Percentiles rank a stretch among this genome's conserved stretches.
Conservation (phyloP, 352 stramenopile species). For the Aphanomyces euteiches region DNA sequence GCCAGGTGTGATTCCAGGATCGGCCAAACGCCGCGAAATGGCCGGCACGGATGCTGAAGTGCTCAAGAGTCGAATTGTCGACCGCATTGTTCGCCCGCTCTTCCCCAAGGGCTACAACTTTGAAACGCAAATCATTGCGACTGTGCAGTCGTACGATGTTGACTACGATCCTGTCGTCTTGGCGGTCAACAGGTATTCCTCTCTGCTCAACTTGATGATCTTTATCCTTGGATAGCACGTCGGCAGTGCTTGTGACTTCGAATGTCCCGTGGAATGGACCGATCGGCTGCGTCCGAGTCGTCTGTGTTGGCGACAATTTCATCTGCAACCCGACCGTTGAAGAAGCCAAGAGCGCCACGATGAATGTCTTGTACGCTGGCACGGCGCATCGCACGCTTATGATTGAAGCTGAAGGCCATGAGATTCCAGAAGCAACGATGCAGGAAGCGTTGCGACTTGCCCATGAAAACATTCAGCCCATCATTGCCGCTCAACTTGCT, state of each 20-base stretch:
- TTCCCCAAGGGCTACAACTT: slow-evolving; percentile 93
- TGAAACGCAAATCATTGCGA: slow-evolving; percentile 93
- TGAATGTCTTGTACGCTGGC: slow-evolving; percentile 83
- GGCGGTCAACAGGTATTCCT: slow-evolving; percentile 62
- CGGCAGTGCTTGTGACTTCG: slow-evolving; percentile 75
- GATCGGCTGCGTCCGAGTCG: slow-evolving; percentile 86
- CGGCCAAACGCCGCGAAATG: slow-evolving; percentile 83
- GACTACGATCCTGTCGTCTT: slow-evolving; percentile 84
- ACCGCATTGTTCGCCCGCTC: slow-evolving; percentile 93
- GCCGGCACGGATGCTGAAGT: slow-evolving; percentile 93
- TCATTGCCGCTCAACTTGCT: slow-evolving; percentile 61
- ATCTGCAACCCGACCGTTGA: slow-evolving; percentile 88
- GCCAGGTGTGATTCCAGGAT: slow-evolving; percentile 82
- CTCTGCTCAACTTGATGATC: not conserved
- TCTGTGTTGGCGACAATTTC: slow-evolving; percentile 77
- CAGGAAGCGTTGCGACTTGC: slow-evolving; percentile 73
- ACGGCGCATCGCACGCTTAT: slow-evolving; percentile 76
- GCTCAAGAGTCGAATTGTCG: slow-evolving; percentile 93
- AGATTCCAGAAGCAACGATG: slow-evolving; percentile 71
- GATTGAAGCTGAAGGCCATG: slow-evolving; percentile 82
- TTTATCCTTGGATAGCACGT: slow-evolving; percentile 45
- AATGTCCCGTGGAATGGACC: slow-evolving; percentile 88
- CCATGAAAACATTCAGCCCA: slow-evolving; percentile 49
- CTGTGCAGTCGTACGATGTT: slow-evolving; percentile 82
- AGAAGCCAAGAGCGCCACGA: slow-evolving; percentile 63